Percentiles rank a stretch among this genome's conserved stretches.
These are phyloP conservation scores for Populus deltoides DNA, from an alignment of 345 rosid species.

Conservation along the genomic window DNA sequence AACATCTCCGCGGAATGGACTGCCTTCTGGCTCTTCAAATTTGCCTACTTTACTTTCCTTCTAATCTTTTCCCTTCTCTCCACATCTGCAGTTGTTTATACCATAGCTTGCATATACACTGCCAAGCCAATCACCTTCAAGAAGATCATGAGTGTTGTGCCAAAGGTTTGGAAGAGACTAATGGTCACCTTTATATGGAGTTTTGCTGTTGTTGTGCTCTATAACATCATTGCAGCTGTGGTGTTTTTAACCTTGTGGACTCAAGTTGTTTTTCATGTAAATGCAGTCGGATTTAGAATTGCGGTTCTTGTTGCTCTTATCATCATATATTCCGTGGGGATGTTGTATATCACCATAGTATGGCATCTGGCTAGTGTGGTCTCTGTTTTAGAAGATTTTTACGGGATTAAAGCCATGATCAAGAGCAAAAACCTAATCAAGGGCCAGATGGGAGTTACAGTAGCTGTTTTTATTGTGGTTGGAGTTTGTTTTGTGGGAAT, in stretches of 20 bases:
- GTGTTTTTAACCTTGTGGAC: not conserved
- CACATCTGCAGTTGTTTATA: conserved; percentile 51
- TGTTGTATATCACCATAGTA: conserved; percentile 23
- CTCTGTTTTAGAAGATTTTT: conserved; percentile 43
- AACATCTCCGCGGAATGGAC: conserved; percentile 28
- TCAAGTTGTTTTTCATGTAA: not conserved
- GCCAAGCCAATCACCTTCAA: conserved; percentile 27
- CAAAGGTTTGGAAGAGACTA: conserved; percentile 48
- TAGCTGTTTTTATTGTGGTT: not conserved
- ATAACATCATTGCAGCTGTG: not conserved
- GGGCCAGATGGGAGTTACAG: conserved; percentile 26
- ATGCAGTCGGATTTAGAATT: not conserved
- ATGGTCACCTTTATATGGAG: conserved; percentile 38
- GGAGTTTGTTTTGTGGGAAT: conserved; percentile 15
- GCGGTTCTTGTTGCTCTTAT: not conserved
- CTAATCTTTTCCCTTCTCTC: conserved; percentile 41
- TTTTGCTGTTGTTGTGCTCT: conserved; percentile 19
- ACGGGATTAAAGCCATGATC: conserved; percentile 30
- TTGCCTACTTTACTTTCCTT: conserved; percentile 27
- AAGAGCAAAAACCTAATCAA: conserved; percentile 38
- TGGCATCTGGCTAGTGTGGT: conserved; percentile 53
- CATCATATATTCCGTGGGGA: conserved; percentile 20
- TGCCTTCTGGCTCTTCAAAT: conserved; percentile 22
- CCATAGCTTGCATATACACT: conserved; percentile 42
- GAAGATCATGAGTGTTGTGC: conserved; percentile 41